These are phyloP conservation scores for Cardamine chenopodiifolia DNA, from an alignment of 345 rosid species.

Conservation along the genomic window DNA sequence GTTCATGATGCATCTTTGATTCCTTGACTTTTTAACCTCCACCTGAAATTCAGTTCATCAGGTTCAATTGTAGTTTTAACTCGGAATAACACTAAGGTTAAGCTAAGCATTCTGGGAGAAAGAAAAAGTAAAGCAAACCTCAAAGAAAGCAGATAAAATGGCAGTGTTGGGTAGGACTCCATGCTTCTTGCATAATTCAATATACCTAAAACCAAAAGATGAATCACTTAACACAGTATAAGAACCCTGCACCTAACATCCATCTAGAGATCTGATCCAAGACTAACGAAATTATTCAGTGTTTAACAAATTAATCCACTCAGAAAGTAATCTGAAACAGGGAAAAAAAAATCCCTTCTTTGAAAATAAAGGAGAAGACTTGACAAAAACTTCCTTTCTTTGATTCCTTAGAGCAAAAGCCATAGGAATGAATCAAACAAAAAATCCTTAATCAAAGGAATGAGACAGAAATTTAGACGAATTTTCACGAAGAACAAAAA, in stretches of 20 bases:
- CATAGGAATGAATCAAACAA: neutral
- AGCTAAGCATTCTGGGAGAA: neutral
- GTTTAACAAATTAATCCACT: neutral
- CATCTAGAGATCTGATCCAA: conserved; percentile 23
- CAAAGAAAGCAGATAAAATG: conserved; percentile 59
- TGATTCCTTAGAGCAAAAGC: neutral
- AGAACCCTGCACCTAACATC: neutral
- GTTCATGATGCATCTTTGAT: conserved; percentile 57
- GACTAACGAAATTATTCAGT: neutral
- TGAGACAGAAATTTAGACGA: neutral
- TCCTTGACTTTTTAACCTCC: conserved; percentile 56
- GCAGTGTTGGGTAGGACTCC: conserved; percentile 56
- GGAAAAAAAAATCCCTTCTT: neutral
- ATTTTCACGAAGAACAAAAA: conserved; percentile 5
- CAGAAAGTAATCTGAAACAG: neutral
- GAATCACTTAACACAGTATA: conserved; percentile 11
- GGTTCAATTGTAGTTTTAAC: conserved; percentile 8
- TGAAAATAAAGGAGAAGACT: neutral
- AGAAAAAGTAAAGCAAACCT: conserved; percentile 53
- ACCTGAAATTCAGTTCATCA: conserved; percentile 49
- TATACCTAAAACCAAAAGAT: conserved; percentile 55
- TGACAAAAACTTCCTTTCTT: neutral
- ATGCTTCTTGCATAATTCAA: conserved; percentile 62
- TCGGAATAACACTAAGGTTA: neutral
- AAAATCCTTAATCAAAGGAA: conserved; percentile 8